These are phyloP conservation scores for Anisogramma anomala DNA, from an alignment of 2,329 filamentous ascomycete species.

Conservation along the genomic window DNA sequence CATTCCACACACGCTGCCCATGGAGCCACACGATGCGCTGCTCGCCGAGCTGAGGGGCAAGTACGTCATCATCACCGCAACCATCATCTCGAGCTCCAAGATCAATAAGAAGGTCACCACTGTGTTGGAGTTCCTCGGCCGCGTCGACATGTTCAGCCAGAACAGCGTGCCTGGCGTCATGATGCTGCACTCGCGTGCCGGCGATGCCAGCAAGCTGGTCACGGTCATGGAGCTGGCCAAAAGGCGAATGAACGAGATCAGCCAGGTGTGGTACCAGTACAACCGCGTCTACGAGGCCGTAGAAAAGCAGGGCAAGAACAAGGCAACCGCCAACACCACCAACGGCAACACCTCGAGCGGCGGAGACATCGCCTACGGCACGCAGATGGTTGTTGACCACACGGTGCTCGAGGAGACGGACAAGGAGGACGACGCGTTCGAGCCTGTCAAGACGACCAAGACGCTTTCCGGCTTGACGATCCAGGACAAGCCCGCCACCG, in stretches of 20 bases:
- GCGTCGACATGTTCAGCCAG: conserved; percentile 19
- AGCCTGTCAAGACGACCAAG: conserved; percentile 43
- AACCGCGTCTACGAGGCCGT: conserved; percentile 43
- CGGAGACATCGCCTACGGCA: background rate
- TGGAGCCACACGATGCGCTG: conserved; percentile 30
- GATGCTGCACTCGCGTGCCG: conserved; percentile 39
- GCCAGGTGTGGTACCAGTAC: conserved; percentile 43
- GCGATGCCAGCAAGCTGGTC: conserved; percentile 52
- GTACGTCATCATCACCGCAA: conserved; percentile 40
- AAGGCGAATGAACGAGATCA: conserved; percentile 37
- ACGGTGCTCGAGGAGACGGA: conserved; percentile 24
- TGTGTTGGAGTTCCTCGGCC: conserved; percentile 33
- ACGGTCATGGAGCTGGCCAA: conserved; percentile 57
- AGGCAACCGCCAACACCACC: background rate
- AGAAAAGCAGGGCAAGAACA: conserved; percentile 16
- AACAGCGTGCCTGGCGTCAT: conserved; percentile 24
- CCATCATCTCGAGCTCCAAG: conserved; percentile 47
- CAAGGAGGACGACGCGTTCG: conserved; percentile 38
- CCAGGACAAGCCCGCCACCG: conserved; percentile 29
- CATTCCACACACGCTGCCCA: conserved; percentile 19
- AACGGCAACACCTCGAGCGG: background rate
- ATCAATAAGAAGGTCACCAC: conserved; percentile 43
- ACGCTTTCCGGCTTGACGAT: conserved; percentile 45
- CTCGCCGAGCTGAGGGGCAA: conserved; percentile 32
- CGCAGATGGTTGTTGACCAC: conserved; percentile 27